Evolutionary conservation across 169 alveolate species (phyloP), one percentile per base, ranked within the genome.

Genomic region (Besnoitia besnoiti): DNA sequence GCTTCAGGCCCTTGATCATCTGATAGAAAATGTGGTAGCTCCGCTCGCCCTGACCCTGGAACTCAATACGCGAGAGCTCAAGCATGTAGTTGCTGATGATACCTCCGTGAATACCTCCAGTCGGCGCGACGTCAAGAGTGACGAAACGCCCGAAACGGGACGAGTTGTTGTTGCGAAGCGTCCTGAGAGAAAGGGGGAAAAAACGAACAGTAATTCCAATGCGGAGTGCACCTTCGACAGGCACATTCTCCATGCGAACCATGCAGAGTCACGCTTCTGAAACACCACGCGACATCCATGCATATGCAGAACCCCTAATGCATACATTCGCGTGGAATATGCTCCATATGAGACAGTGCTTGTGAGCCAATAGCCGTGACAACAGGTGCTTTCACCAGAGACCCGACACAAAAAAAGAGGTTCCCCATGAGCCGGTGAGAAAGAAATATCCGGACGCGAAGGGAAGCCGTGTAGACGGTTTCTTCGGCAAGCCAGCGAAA

Each of bases 111-210:
- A 97, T 97, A 51, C 99, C 99, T 44, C 99, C 99, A 77, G 95
- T 42, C 85, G 94, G 87, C 79, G 94, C 85, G 90, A 97, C 98
- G 94, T 92, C 95, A 94, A 98, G 96, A 90, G 98, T 98, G 95
- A 98, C 98, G 95, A 98, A 99, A 93, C 99, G 98, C 24, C 99
- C 99, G 95, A 99, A 99, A 75, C 99, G 95, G 75, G 99, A 97
- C 37, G 99, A 97, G 93, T 99, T 99, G 95, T 99, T 98, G 96
- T 99, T 99, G 91, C 99, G 96, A 8, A 98, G 97, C n/a, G 99
- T 99, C 94, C 92, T 92, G 84, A 42, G n/a, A 30, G 50, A 62
- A 33, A 87, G 33, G 49, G 40, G 16, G 35, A 55, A 42, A 47
- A 42, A 46, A 42, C 59, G 51, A 37, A 79, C 24, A 55, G 35